Evolutionary conservation across 2,329 filamentous ascomycete species (phyloP).

Genomic region (Cladosporium sp.): DNA sequence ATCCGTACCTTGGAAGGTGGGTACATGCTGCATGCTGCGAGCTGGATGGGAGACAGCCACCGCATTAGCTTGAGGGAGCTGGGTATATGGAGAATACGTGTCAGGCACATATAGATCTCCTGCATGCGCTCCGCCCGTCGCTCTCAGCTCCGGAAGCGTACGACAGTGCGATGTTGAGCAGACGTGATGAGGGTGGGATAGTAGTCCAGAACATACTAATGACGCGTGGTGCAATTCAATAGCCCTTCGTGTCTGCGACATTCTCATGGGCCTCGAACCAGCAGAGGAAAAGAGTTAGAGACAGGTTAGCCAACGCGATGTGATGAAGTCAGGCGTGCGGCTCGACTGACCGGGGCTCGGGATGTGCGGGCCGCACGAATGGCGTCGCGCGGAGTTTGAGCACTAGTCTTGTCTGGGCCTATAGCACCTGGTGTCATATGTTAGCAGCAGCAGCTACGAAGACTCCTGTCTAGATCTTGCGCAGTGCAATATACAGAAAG

Average conservation of each 20-base stretch:
- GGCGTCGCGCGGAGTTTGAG: not conserved
- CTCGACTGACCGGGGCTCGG: not conserved
- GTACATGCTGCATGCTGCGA: not conserved
- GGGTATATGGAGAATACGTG: not conserved
- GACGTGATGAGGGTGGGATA: not conserved
- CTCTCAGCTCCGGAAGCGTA: not conserved
- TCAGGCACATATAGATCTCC: constrained; percentile 9
- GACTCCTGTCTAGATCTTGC: not conserved
- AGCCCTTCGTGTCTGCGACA: not conserved
- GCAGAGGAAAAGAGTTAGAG: not conserved
- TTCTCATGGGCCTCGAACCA: not conserved
- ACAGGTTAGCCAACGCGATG: not conserved
- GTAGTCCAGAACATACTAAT: not conserved
- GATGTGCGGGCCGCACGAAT: not conserved
- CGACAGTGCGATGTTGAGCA: not conserved
- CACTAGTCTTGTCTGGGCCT: not conserved
- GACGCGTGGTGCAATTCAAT: too few relatives aligned
- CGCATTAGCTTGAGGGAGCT: not conserved
- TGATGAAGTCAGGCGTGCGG: not conserved
- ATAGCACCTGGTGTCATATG: constrained; percentile 1
- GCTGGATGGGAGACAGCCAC: not conserved
- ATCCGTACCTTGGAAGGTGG: not conserved
- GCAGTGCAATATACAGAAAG: not conserved
- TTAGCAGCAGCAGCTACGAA: not conserved
- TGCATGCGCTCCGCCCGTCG: constrained; percentile 1